Base-by-base conservation (phyloP, 2,329 filamentous ascomycete species). In the Geosmithia putterillii region DNA sequence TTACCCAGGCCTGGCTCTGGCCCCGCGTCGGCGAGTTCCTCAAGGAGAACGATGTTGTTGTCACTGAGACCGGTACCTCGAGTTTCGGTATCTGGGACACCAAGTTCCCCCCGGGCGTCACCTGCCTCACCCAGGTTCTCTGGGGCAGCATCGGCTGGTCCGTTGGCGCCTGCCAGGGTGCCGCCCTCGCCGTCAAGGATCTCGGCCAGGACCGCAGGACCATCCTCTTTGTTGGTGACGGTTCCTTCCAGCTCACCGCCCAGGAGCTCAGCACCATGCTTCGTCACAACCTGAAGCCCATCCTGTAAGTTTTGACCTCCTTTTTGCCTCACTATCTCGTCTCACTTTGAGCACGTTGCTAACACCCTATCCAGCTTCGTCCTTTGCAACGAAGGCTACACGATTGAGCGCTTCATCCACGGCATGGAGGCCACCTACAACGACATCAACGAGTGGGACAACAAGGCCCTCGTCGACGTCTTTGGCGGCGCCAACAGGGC, bases 1-100 rank as follows among this genome's bases (percentile, higher is more conserved):
- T 88, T 56, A 81, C 73, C 9, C 83, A 88, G 57, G 72, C 73
- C 15, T 86, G 75, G 70, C 73, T 94, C 58, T 94, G 86, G 86
- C 83, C 83, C 1, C 75, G 74, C 35, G 67, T 92, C 15, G 81
- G 83, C 34, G 70, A 80, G 48, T 94, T 83, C 69, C 65, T 94
- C 9, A 70, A 73, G 43, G 68, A 79, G 43, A 71, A 79, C 39
- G 88, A 95, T 54, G 76, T 94, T 45, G 69, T 95, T 44, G 74
- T 94, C 42, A 90, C 87, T 0, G 88, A 94, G 60, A 94, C 87
- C 2, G 88, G 87, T 35, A 95, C 88, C 0, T 71, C 86, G 45
- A 90, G 88, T 64, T 90, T 94, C 58, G 88, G 88, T 44, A 85
- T 92, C 53, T 87, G 84, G 77, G 85, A 89, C 45, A 89, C 86